A percentile compares a stretch with the other conserved stretches of the same genome.
These are phyloP conservation scores for Hanseniaspora meyeri DNA, from an alignment of 805 yeast genomes.

Conservation along the genomic window DNA sequence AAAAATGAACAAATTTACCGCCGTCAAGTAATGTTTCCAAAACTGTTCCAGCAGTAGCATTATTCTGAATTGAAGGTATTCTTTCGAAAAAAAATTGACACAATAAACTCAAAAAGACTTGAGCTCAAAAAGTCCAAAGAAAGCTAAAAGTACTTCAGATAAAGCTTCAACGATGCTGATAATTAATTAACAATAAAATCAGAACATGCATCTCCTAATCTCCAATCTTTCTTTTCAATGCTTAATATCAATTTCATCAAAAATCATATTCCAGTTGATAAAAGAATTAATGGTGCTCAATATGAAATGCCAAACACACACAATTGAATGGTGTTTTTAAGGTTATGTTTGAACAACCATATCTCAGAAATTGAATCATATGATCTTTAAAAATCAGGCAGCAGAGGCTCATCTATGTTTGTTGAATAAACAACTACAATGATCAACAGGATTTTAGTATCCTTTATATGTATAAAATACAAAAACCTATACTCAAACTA, in stretches of 20 bases:
- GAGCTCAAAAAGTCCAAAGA: background rate
- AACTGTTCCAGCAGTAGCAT: constrained; percentile 11
- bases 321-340: background rate
- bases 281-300: background rate
- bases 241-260: background rate
- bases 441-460: constrained; percentile 1
- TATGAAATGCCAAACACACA: background rate
- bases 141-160: background rate
- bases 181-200: background rate
- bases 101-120: background rate
- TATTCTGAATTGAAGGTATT: background rate
- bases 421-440: background rate
- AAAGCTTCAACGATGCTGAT: background rate
- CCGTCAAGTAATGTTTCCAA: constrained; percentile 14
- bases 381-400: constrained; percentile 3
- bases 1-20: constrained; percentile 1
- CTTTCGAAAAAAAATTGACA: background rate
- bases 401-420: constrained; percentile 1
- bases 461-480: background rate
- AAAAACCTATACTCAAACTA: background rate
- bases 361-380: constrained; percentile 10
- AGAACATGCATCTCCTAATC: background rate
- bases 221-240: background rate
- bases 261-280: background rate
- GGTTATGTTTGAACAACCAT: background rate